Conservation (phyloP, 2,329 filamentous ascomycete species). For the Neofusicoccum sp. region DNA sequence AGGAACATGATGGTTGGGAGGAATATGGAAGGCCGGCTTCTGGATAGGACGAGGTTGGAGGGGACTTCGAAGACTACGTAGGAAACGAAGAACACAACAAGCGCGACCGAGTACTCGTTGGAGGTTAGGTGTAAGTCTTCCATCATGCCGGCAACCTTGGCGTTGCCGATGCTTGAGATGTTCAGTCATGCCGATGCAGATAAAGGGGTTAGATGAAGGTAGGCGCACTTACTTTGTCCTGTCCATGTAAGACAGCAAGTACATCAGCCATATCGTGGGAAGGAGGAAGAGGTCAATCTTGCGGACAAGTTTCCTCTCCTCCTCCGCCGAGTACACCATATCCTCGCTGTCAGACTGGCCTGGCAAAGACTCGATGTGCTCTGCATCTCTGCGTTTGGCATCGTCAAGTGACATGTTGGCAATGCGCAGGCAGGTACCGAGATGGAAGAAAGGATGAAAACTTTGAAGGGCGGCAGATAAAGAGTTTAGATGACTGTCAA, state of each 20-base stretch:
- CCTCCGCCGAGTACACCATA: conserved; percentile 23
- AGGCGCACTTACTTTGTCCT: conserved; percentile 32
- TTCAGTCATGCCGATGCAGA: background rate
- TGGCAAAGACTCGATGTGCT: background rate
- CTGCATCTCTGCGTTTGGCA: background rate
- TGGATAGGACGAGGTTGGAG: conserved; percentile 54
- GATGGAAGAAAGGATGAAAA: background rate
- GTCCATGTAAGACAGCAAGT: conserved; percentile 50
- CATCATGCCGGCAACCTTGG: conserved; percentile 52
- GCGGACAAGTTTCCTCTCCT: conserved; percentile 46
- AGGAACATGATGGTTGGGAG: conserved; percentile 51
- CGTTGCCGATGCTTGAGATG: conserved; percentile 47
- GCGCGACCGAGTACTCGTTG: conserved; percentile 49
- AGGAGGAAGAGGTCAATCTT: conserved; percentile 46
- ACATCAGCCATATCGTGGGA: conserved; percentile 52
- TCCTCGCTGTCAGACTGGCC: background rate
- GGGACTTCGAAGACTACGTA: conserved; percentile 56
- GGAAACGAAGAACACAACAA: conserved; percentile 56
- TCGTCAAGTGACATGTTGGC: background rate
- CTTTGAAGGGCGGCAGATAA: background rate
- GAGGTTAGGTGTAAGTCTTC: conserved; percentile 48
- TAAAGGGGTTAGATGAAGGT: background rate
- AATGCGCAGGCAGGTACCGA: background rate
- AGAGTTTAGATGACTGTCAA: background rate
- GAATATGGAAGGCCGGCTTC: conserved; percentile 51